Percentiles rank a stretch among this genome's conserved stretches.
Evolutionary conservation across 768 basidiomycete species (phyloP).

Genomic region (Hemileccinum impolitum): DNA sequence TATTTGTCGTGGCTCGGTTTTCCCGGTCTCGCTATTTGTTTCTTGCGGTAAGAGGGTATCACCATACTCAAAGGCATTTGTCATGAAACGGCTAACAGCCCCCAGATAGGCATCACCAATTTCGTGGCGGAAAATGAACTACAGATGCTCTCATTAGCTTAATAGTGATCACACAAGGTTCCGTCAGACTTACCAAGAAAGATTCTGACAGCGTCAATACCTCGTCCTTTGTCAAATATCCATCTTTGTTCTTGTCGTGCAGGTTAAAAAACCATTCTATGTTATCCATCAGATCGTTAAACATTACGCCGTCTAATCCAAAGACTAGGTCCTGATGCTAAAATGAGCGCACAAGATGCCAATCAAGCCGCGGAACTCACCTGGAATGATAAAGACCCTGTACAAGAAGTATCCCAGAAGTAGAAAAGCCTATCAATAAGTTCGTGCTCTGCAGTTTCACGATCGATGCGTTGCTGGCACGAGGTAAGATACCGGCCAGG

Average conservation of each 20-base stretch:
- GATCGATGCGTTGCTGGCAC: constrained; percentile 76
- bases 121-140: constrained; percentile 99
- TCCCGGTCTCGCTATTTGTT: constrained; percentile 32
- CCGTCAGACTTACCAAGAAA: constrained; percentile 56
- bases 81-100: constrained; percentile 95
- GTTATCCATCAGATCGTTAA: constrained; percentile 96
- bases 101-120: constrained; percentile 95
- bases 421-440: constrained; percentile 91
- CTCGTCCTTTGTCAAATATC: constrained; percentile 93
- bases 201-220: constrained; percentile 94
- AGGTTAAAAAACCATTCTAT: constrained; percentile 99
- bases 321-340: constrained; percentile 72
- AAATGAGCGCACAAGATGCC: constrained; percentile 4
- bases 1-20: constrained; percentile 44
- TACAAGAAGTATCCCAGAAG: constrained; percentile 85
- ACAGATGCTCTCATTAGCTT: constrained; percentile 6
- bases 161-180: not conserved
- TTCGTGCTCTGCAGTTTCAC: constrained; percentile 93
- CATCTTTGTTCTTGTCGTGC: constrained; percentile 95
- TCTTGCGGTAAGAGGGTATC: constrained; percentile 75
- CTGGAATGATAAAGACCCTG: constrained; percentile 88
- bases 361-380: constrained; percentile 35
- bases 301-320: constrained; percentile 89
- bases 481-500: constrained; percentile 2
- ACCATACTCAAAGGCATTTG: constrained; percentile 97